Evolutionary conservation across 1,284 basidiomycete species (phyloP), one percentile per base, ranked within the genome.

Genomic region (Apiotrichum sp.): DNA sequence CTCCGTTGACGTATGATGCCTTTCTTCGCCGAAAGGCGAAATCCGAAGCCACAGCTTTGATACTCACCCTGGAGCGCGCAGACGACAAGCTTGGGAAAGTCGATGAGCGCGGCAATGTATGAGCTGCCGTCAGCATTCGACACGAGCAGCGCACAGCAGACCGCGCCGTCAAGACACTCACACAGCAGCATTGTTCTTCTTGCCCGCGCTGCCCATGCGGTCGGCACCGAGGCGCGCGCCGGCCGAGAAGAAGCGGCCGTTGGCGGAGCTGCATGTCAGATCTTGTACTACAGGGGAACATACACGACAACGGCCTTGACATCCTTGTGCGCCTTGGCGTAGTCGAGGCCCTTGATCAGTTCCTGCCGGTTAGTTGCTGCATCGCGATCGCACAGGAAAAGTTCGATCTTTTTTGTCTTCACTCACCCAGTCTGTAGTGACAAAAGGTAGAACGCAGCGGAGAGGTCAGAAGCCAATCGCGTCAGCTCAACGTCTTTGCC

Each of bases 71-170:
- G 57, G 2, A 62, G 43, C 8, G 47, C 54, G 10, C 55, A 59
- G 0, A 57, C 55, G 29, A 50, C 45, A 22, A 62, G 61, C 55
- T 58, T 62, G 42, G 61, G 61, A 45, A 59, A 62, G 45, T 58
- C 57, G 47, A 62, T 58, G 16, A 58, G 57, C 39, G 36, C 44
- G 51, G 48, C 50, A n/a, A 61, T 48, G 52, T 61, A 61, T 31
- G 39, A 39, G n/a, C 53, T 55, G 39, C 32, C 8, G 47, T 57
- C 39, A 50, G 51, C 16, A 32, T 16, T 22, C 38, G 32, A 9
- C 2, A 22, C 22, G 22, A 22, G 22, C 22, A 22, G 22, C 22
- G 22, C 22, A 22, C 22, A 22, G 22, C 22, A 22, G 22, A 22
- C 22, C 22, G 22, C 22, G 22, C 22, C 22, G 22, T 22, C 22